Percentiles rank a stretch among this genome's conserved stretches.
Evolutionary conservation across 495 filamentous ascomycete species (phyloP).

Genomic region (Recurvomyces mirabilis): DNA sequence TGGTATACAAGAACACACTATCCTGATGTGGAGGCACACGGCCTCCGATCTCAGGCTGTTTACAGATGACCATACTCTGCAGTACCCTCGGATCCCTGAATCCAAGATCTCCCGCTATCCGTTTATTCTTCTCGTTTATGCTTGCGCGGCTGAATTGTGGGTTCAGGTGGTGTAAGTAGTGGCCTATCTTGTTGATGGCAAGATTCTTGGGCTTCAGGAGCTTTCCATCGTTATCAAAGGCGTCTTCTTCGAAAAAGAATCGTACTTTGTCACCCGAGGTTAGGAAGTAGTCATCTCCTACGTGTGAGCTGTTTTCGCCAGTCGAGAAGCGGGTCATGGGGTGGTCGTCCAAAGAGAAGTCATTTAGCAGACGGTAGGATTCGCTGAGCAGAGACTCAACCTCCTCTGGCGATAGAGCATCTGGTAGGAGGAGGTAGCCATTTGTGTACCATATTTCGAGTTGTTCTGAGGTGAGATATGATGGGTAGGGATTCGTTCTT

Average conservation of each 20-base stretch:
- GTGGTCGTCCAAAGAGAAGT: slow-evolving; percentile 65
- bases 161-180: slow-evolving; percentile 69
- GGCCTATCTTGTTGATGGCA: slow-evolving; percentile 95
- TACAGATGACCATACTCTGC: slow-evolving; percentile 97
- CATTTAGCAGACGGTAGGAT: slow-evolving; percentile 60
- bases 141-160: slow-evolving; percentile 57
- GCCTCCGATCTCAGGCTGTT: slow-evolving; percentile 91
- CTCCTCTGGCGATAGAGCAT: slow-evolving; percentile 55
- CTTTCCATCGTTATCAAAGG: slow-evolving; percentile 46
- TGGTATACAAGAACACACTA: slow-evolving; percentile 81
- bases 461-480: slow-evolving; percentile 55
- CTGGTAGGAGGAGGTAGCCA: slow-evolving; percentile 81
- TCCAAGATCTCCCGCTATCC: slow-evolving; percentile 58
- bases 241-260: slow-evolving; percentile 94
- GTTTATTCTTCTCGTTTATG: slow-evolving; percentile 42
- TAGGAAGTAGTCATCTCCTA: slow-evolving; percentile 94
- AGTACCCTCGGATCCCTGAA: slow-evolving; percentile 65
- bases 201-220: slow-evolving; percentile 65
- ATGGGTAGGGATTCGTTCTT: slow-evolving; percentile 1
- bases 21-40: slow-evolving; percentile 83
- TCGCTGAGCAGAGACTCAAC: slow-evolving; percentile 58
- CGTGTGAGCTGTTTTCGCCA: slow-evolving; percentile 54
- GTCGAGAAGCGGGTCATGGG: slow-evolving; percentile 90
- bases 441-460: slow-evolving; percentile 60
- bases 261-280: slow-evolving; percentile 76